Conservation (phyloP, 2,329 filamentous ascomycete species). For the Metarhizium robertsii region DNA sequence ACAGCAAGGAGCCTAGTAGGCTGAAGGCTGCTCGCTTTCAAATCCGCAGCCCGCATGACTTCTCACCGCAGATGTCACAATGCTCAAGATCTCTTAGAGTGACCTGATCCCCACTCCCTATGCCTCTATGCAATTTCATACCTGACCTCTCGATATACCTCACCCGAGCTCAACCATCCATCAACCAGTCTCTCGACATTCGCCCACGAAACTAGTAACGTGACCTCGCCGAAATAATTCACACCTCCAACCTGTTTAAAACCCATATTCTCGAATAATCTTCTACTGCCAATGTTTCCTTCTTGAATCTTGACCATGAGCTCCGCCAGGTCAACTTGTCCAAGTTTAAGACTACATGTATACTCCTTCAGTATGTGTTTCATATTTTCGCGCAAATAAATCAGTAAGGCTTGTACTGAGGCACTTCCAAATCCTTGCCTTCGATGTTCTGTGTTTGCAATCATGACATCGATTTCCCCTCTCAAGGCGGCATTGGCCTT, state of each 20-base stretch:
- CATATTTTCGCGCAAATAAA: slow-evolving; percentile 52
- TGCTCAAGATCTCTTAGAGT: too few species aligned
- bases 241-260: slow-evolving; percentile 41
- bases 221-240: slow-evolving; percentile 54
- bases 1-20: too few species aligned
- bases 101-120: background rate
- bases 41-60: too few species aligned
- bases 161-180: slow-evolving; percentile 14
- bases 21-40: too few species aligned
- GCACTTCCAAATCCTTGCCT: slow-evolving; percentile 56
- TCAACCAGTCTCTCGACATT: slow-evolving; percentile 12
- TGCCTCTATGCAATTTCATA: slow-evolving; percentile 9
- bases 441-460: slow-evolving; percentile 51
- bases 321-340: slow-evolving; percentile 10
- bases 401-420: slow-evolving; percentile 58
- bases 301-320: slow-evolving; percentile 52
- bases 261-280: slow-evolving; percentile 41
- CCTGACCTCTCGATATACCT: slow-evolving; percentile 13
- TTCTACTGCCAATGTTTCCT: slow-evolving; percentile 40
- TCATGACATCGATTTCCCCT: slow-evolving; percentile 83
- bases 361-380: slow-evolving; percentile 42
- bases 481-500: slow-evolving; percentile 23
- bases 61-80: too few species aligned
- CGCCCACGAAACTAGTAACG: slow-evolving; percentile 33
- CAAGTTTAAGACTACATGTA: slow-evolving; percentile 9